Percentiles rank a stretch among this genome's conserved stretches.
These are phyloP conservation scores for Claviceps pazoutovae DNA, from an alignment of 2,329 filamentous ascomycete species.

Conservation along the genomic window DNA sequence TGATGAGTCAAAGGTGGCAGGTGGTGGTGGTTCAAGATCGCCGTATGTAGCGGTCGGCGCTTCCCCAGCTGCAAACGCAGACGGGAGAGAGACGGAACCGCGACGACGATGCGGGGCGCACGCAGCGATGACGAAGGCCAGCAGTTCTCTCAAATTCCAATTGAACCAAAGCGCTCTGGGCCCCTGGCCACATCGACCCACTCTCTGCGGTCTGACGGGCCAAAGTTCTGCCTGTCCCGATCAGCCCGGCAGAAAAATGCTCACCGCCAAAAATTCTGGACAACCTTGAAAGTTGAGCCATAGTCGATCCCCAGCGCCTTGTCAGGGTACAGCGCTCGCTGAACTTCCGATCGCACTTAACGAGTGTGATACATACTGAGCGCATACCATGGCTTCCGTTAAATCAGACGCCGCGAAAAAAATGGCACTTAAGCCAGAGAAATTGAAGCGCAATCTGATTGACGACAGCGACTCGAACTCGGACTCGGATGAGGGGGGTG, in stretches of 20 bases:
- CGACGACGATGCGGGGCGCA: neutral
- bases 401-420: neutral
- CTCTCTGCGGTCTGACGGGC: neutral
- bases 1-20: neutral
- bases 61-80: neutral
- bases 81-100: neutral
- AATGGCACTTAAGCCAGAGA: constrained; percentile 16
- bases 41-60: neutral
- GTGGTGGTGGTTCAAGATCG: neutral
- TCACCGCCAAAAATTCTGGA: constrained; percentile 21
- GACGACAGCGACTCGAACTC: constrained; percentile 42
- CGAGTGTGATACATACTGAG: neutral
- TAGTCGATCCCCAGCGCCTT: neutral
- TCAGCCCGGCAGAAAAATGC: constrained; percentile 10
- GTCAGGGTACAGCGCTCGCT: neutral
- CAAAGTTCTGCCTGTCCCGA: constrained; percentile 4
- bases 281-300: neutral
- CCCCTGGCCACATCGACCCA: no score
- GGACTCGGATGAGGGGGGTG: constrained; percentile 32
- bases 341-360: neutral
- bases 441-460: constrained; percentile 35
- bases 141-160: neutral
- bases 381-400: constrained; percentile 8
- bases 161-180: neutral
- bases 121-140: neutral